Percentiles rank a stretch among this genome's conserved stretches.
These are phyloP conservation scores for Leccinum uliginosum DNA, from an alignment of 768 basidiomycete species.

Conservation along the genomic window DNA sequence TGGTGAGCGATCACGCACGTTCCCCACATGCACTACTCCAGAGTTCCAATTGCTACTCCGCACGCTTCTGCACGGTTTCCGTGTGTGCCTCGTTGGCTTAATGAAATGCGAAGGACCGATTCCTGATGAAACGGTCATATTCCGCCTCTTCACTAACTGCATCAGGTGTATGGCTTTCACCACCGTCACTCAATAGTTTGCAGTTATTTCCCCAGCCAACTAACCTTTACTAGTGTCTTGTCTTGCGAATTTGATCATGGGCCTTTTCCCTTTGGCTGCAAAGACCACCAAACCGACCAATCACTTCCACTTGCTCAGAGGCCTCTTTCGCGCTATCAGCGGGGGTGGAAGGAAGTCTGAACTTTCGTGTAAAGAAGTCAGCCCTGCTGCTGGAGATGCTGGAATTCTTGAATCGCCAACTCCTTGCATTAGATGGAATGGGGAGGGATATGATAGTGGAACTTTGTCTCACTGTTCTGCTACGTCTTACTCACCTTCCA, in stretches of 20 bases:
- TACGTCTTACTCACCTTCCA: slow-evolving; percentile 89
- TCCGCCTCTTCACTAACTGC: slow-evolving; percentile 81
- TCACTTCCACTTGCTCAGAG: slow-evolving; percentile 88
- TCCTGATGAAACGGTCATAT: slow-evolving; percentile 83
- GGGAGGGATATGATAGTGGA: slow-evolving; percentile 93
- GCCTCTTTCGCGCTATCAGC: slow-evolving; percentile 89
- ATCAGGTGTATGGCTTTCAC: slow-evolving; percentile 79
- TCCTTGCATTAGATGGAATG: slow-evolving; percentile 75
- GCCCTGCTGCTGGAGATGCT: slow-evolving; percentile 93
- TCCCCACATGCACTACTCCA: slow-evolving; percentile 28
- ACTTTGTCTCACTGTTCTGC: slow-evolving; percentile 92
- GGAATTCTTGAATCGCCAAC: slow-evolving; percentile 87
- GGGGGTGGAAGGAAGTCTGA: slow-evolving; percentile 93
- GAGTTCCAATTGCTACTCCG: slow-evolving; percentile 85
- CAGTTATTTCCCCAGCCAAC: slow-evolving; percentile 55
- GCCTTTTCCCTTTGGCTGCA: slow-evolving; percentile 90
- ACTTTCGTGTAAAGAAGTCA: slow-evolving; percentile 88
- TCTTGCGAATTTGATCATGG: slow-evolving; percentile 89
- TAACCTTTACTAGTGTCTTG: slow-evolving; percentile 93
- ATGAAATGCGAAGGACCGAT: slow-evolving; percentile 75
- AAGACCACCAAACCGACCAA: slow-evolving; percentile 87
- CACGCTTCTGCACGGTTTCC: slow-evolving; percentile 84
- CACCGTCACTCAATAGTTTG: slow-evolving; percentile 59
- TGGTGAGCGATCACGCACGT: slow-evolving; percentile 49
- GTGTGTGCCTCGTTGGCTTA: slow-evolving; percentile 69